Conservation (phyloP, 2,329 filamentous ascomycete genomes). For the Microcyclosporella mali region DNA sequence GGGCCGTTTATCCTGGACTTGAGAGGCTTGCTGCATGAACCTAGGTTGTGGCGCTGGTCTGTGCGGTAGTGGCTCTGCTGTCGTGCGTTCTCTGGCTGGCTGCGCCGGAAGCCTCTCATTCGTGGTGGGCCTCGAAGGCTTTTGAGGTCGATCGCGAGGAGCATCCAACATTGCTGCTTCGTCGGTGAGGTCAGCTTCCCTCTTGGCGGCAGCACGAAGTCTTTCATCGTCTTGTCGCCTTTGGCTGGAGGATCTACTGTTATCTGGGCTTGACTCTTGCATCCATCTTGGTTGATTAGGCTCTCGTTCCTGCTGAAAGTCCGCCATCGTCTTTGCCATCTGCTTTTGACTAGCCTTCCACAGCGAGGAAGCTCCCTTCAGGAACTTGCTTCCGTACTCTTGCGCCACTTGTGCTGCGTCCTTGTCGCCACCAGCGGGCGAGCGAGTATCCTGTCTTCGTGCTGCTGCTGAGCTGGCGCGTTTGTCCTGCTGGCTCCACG, state of each 20-base stretch:
- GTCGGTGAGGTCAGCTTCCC: slow-evolving; percentile 35
- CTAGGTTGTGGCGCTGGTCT: slow-evolving; percentile 37
- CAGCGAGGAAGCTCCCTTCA: slow-evolving; percentile 89
- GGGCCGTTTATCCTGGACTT: slow-evolving; percentile 37
- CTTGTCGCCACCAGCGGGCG: slow-evolving; percentile 52
- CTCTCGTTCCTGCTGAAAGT: slow-evolving; percentile 71
- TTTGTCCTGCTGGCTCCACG: slow-evolving; percentile 58
- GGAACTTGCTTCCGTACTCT: slow-evolving; percentile 72
- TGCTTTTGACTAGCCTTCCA: slow-evolving; percentile 96
- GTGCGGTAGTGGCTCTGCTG: slow-evolving; percentile 31
- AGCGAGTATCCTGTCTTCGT: slow-evolving; percentile 48
- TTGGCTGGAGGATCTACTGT: slow-evolving; percentile 23
- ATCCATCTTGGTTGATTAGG: slow-evolving; percentile 90
- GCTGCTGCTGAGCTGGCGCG: slow-evolving; percentile 45
- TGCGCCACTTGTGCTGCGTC: slow-evolving; percentile 77
- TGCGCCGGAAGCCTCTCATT: slow-evolving; percentile 18
- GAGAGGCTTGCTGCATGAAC: slow-evolving; percentile 33
- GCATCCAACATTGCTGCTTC: slow-evolving; percentile 70
- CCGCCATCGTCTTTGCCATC: slow-evolving; percentile 83
- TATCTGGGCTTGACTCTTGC: slow-evolving; percentile 55
- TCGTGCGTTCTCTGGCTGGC: slow-evolving; percentile 19
- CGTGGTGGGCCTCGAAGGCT: slow-evolving; percentile 27
- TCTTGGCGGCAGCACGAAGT: slow-evolving; percentile 21
- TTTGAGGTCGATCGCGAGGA: slow-evolving; percentile 51
- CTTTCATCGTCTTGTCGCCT: slow-evolving; percentile 22